Evolutionary conservation across 805 yeast genomes (phyloP).

Genomic region (Ogataea naganishii): DNA sequence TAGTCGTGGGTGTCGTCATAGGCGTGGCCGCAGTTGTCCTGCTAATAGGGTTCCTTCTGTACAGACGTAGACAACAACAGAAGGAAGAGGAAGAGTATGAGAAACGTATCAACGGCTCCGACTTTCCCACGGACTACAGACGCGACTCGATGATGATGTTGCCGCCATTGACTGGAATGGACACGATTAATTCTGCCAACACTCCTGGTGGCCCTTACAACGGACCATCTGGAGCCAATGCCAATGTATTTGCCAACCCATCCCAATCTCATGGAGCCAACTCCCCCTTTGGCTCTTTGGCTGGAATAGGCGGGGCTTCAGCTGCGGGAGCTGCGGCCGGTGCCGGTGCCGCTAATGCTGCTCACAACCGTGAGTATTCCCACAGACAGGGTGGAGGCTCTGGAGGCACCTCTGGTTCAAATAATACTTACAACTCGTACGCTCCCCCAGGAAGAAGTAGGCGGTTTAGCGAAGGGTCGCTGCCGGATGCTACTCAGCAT

Average conservation of each 20-base stretch:
- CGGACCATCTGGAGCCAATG: background rate
- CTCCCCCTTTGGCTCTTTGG: too few relatives aligned
- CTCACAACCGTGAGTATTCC: background rate
- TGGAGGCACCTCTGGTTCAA: constrained; percentile 1
- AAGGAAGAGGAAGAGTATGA: constrained; percentile 15
- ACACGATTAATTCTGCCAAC: background rate
- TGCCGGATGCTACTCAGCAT: constrained; percentile 22
- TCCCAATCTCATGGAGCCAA: too few relatives aligned
- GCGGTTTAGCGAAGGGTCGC: constrained; percentile 25
- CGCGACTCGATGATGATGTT: constrained; percentile 4
- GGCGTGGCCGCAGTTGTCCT: constrained; percentile 14
- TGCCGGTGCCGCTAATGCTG: constrained; percentile 1
- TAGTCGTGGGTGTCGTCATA: constrained; percentile 22
- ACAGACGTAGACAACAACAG: constrained; percentile 12
- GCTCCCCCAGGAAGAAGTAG: constrained; percentile 15
- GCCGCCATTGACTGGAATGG: too few relatives aligned
- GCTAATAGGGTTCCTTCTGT: constrained; percentile 11
- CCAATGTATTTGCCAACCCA: constrained; percentile 1
- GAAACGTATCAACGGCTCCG: too few relatives aligned
- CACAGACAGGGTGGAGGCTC: background rate
- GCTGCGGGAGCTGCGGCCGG: constrained; percentile 1
- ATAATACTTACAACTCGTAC: background rate
- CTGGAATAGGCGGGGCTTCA: background rate
- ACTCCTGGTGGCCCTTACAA: constrained; percentile 1
- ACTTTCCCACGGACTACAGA: too few relatives aligned